Evolutionary conservation across 1,139 yeast genomes (phyloP).

Genomic region (Zygosaccharomyces sapae): DNA sequence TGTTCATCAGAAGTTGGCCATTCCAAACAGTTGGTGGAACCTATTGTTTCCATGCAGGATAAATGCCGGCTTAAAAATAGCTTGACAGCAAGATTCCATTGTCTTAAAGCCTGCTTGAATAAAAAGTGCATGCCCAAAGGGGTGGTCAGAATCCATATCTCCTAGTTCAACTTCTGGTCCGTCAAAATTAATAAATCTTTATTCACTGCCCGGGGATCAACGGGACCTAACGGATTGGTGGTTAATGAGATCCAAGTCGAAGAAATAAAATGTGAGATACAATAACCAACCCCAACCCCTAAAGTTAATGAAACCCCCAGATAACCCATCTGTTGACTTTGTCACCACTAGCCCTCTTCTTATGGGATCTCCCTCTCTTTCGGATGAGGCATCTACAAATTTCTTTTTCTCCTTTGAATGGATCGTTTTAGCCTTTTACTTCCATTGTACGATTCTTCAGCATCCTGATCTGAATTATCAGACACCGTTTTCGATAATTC

Average conservation of each 20-base stretch:
- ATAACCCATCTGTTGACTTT: constrained; percentile 25
- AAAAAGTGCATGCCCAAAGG: constrained; percentile 18
- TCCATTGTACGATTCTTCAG: constrained; percentile 20
- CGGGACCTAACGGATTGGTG: constrained; percentile 9
- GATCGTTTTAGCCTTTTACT: constrained; percentile 13
- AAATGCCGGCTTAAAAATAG: constrained; percentile 17
- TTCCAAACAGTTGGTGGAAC: constrained; percentile 9
- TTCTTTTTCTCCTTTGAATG: constrained; percentile 10
- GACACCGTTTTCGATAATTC: constrained; percentile 15
- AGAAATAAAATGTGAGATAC: constrained; percentile 21
- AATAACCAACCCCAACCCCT: constrained; percentile 34
- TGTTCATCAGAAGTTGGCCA: constrained; percentile 13
- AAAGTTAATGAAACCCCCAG: constrained; percentile 33
- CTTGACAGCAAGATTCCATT: constrained; percentile 19
- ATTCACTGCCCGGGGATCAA: constrained; percentile 8
- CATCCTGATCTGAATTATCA: constrained; percentile 18
- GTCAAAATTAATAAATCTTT: constrained; percentile 14
- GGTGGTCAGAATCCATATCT: constrained; percentile 14
- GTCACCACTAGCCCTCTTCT: constrained; percentile 10
- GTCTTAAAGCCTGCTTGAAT: constrained; percentile 19
- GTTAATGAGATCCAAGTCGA: constrained; percentile 16
- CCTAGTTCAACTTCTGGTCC: constrained; percentile 13
- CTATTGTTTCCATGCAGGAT: constrained; percentile 10
- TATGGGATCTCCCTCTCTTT: constrained; percentile 12
- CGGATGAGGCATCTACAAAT: constrained; percentile 4